These are phyloP conservation scores for Amphibolis antarctica DNA, from an alignment of 106 monocot species.

Conservation along the genomic window DNA sequence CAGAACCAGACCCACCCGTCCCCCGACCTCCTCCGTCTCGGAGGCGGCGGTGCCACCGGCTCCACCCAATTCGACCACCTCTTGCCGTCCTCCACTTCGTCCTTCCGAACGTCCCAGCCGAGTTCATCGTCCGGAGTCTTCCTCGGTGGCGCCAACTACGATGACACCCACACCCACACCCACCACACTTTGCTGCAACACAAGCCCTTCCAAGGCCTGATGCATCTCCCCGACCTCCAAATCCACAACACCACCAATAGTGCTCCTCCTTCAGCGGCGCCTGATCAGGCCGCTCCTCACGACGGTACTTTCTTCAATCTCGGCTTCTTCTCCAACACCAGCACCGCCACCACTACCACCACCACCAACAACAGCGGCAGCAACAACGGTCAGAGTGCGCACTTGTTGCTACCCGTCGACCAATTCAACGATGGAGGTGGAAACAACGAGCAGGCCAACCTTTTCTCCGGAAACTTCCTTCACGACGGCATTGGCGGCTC, in stretches of 20 bases:
- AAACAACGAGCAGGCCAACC: constrained; percentile 5
- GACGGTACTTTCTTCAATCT: constrained; percentile 50
- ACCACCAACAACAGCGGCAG: constrained; percentile 17
- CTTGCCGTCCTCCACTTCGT: constrained; percentile 31
- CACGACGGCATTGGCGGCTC: constrained; percentile 18
- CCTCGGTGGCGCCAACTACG: constrained; percentile 19
- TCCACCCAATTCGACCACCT: constrained; percentile 48
- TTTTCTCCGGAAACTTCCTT: constrained; percentile 41
- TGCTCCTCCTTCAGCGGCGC: constrained; percentile 14
- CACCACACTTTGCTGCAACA: constrained; percentile 35
- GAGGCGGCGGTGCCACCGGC: constrained; percentile 8
- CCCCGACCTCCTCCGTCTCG: constrained; percentile 44
- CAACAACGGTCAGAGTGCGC: constrained; percentile 16
- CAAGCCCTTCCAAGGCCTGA: constrained; percentile 41
- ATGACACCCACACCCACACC: constrained; percentile 10
- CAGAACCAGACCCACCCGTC: constrained; percentile 38
- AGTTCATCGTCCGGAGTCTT: constrained; percentile 32
- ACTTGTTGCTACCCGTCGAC: constrained; percentile 27
- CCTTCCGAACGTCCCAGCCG: constrained; percentile 34
- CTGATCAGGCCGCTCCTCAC: background rate
- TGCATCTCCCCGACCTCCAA: constrained; percentile 58
- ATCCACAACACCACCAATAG: constrained; percentile 11
- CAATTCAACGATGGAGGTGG: constrained; percentile 32
- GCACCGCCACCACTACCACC: constrained; percentile 7
- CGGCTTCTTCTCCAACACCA: constrained; percentile 43